Evolutionary conservation across 495 filamentous ascomycete genomes (phyloP).

Genomic region (Penicillium parvum): DNA sequence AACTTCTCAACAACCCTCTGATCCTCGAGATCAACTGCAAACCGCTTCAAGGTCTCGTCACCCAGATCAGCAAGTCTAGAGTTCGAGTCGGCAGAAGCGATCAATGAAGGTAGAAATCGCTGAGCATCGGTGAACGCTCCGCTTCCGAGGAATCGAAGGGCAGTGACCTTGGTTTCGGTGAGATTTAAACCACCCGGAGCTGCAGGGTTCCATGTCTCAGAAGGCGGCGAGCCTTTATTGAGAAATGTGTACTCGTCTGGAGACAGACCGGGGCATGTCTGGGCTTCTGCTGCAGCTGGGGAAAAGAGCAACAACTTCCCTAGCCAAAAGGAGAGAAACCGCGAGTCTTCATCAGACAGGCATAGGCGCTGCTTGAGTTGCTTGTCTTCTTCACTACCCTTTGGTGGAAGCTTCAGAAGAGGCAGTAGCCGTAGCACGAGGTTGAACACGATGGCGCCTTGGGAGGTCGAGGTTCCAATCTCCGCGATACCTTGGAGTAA

Average conservation of each 20-base stretch:
- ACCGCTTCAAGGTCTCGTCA: slow-evolving; percentile 80
- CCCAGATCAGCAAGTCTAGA: slow-evolving; percentile 74
- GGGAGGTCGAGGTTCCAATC: slow-evolving; percentile 55
- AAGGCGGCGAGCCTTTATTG: slow-evolving; percentile 48
- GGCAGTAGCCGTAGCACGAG: slow-evolving; percentile 71
- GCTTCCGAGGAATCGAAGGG: slow-evolving; percentile 68
- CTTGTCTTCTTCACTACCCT: slow-evolving; percentile 73
- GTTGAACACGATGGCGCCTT: slow-evolving; percentile 75
- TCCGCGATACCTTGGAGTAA: slow-evolving; percentile 69
- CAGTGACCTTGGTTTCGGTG: slow-evolving; percentile 61
- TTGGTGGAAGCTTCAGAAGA: slow-evolving; percentile 64
- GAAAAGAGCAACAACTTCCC: slow-evolving; percentile 72
- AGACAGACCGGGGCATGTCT: slow-evolving; percentile 64
- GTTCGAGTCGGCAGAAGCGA: slow-evolving; percentile 76
- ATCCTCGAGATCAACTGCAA: slow-evolving; percentile 63
- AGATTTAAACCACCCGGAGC: slow-evolving; percentile 59
- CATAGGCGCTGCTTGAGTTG: slow-evolving; percentile 60
- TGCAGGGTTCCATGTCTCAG: slow-evolving; percentile 64
- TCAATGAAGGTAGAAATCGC: slow-evolving; percentile 75
- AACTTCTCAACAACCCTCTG: slow-evolving; percentile 55
- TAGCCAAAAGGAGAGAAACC: slow-evolving; percentile 72
- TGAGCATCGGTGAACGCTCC: slow-evolving; percentile 79
- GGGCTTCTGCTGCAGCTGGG: slow-evolving; percentile 32
- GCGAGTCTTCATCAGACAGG: slow-evolving; percentile 65
- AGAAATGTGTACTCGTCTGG: slow-evolving; percentile 71